Evolutionary conservation across 73 alveolate species (phyloP), one percentile per base, ranked within the genome.

Genomic region (Uronychia setigera): DNA sequence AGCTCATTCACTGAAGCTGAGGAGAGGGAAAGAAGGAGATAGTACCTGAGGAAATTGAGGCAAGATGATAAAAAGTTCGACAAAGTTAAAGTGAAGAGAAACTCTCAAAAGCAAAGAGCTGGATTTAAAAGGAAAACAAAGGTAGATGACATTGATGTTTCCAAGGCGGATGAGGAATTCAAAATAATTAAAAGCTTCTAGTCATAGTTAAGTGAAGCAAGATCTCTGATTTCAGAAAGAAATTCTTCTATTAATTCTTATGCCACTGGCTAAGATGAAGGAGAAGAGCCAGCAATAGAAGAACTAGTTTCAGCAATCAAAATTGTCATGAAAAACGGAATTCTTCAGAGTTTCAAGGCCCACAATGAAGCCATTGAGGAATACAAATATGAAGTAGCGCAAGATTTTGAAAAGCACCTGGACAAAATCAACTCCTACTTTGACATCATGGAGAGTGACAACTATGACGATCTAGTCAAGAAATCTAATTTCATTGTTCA

Each of bases 1-100:
- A 35, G 82, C 59, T 78, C 75, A 77, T 32, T 80, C 59, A 46
- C 67, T 46, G 67, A 46, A 19, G 67, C 67, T 46, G 67, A 46
- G 19, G 67, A 46, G 67, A 46, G 67, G 19, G 67, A 26, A 11
- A 1, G 79, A 11, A 5, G 19, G 67, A 46, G 19, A 19, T 5
- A 46, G 67, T 5, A 46, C n/a, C 5, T 46, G n/a, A 5, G 67
- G 19, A 5, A 46, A 19, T 46, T 46, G 19, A 46, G 67, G 67
- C 5, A 46, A 46, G 19, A 19, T 5, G n/a, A 11, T 19, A 46
- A 46, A 46, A 5, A 46, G 19, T 5, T 5, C n/a, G n/a, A 46
- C 5, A 19, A 46, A 46, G 19, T 46, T 46, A 19, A 46, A 19
- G 5, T 19, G 19, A 46, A 46, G 67, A 46, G 67, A 19, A 19